Evolutionary conservation across 352 stramenopile genomes (phyloP), one percentile per base, ranked within the genome.

Genomic region (Globisporangium heterothallicum): DNA sequence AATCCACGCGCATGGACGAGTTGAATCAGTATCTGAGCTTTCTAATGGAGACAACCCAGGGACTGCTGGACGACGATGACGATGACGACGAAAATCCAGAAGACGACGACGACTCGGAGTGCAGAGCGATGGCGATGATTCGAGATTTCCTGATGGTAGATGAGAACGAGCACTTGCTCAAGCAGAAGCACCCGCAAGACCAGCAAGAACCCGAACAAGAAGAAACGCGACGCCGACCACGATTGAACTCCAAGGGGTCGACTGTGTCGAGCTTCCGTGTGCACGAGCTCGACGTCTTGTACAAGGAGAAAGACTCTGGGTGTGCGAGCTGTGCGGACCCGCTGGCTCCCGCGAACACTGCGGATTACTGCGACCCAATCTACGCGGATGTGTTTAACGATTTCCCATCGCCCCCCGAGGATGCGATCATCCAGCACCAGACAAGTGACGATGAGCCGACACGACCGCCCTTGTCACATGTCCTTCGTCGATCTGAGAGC

Each of bases 141-240:
- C 66, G 75, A 6, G 67, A 85, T 62, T 89, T 89, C 52, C 47
- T 89, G 35, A 70, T 89, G 57, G 75, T 86, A 27, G 68, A 85
- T 36, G 63, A 83, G 27, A 54, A 68, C 21, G 64, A 61, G 26
- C 29, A 69, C 54, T 9, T 51, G 48, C 9, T 29, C 43, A 43
- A 43, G 62, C 40, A 40, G 21, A 29, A 7, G 30, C 36, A 6
- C 46, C 18, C 22, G 8, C 16, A 57, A n/a, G 26, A 18, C 12
- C 42, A 48, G 5, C n/a, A 42, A 6, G 26, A 19, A 24, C 16
- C 42, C 18, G 14, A 38, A 2, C 21, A 34, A 12, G 36, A 35
- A 24, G 51, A 49, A 24, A 59, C 32, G 30, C 53, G 49, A 6
- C 63, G 58, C 21, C 49, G 63, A 41, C 62, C 58, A 49, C 64